Evolutionary conservation across 176 grass and related monocot genomes (phyloP).

Genomic region (Cenchrus americanus): DNA sequence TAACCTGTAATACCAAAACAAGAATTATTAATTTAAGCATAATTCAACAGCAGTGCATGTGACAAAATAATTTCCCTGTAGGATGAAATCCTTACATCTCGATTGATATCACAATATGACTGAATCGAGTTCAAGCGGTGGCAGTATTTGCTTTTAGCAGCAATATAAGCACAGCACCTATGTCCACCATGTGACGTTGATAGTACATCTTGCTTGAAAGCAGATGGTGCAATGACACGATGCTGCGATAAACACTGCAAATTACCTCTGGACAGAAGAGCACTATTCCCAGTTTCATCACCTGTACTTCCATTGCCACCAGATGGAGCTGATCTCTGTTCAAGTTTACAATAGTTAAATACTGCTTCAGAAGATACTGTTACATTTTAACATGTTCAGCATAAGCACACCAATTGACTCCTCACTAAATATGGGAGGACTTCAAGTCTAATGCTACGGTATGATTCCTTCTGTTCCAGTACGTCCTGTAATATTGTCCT

Average conservation of each 20-base stretch:
- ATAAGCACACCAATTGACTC: constrained; percentile 83
- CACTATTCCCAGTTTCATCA: constrained; percentile 55
- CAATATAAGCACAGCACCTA: constrained; percentile 91
- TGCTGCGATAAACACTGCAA: constrained; percentile 84
- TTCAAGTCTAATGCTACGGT: constrained; percentile 85
- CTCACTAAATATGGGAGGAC: constrained; percentile 90
- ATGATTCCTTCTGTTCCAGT: constrained; percentile 79
- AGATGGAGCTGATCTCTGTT: constrained; percentile 74
- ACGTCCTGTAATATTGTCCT: constrained; percentile 85
- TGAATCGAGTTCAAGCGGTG: constrained; percentile 90
- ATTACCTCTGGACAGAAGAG: constrained; percentile 59
- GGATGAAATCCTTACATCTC: constrained; percentile 71
- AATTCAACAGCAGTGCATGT: constrained; percentile 25
- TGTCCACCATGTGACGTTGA: constrained; percentile 49
- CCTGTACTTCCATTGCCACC: constrained; percentile 44
- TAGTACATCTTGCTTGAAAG: constrained; percentile 57
- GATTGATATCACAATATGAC: constrained; percentile 93
- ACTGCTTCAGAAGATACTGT: constrained; percentile 17
- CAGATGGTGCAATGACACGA: constrained; percentile 69
- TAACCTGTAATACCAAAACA: constrained; percentile 55
- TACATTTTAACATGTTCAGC: constrained; percentile 7
- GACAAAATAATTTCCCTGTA: constrained; percentile 5
- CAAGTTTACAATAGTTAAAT: constrained; percentile 44
- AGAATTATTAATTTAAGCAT: constrained; percentile 38
- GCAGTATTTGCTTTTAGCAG: constrained; percentile 90